A percentile compares a stretch with the other conserved stretches of the same genome.
Evolutionary conservation across 2,329 filamentous ascomycete genomes (phyloP).

Genomic region (Paecilomyces dactylethromorphus): DNA sequence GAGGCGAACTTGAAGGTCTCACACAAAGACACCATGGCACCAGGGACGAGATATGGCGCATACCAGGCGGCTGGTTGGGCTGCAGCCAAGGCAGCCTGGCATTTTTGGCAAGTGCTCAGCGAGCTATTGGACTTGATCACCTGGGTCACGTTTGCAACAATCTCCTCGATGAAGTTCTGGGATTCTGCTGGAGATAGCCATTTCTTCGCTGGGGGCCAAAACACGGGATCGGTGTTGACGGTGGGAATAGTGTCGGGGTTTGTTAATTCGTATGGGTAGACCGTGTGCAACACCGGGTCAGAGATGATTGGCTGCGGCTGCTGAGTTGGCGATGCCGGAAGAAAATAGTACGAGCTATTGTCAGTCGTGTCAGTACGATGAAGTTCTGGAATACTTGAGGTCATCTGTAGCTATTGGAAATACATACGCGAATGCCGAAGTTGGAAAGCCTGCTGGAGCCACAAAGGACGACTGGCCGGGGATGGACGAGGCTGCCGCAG

Average conservation of each 20-base stretch:
- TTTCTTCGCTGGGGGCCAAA: conserved; percentile 42
- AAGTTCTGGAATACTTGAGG: too few relatives aligned
- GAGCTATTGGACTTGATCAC: conserved; percentile 36
- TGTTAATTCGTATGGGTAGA: conserved; percentile 50
- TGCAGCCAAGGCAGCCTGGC: conserved; percentile 44
- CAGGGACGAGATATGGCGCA: conserved; percentile 44
- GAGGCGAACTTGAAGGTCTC: conserved; percentile 41
- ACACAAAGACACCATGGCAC: conserved; percentile 47
- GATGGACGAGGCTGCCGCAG: conserved; percentile 7
- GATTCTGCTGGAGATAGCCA: conserved; percentile 37
- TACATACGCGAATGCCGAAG: conserved; percentile 41
- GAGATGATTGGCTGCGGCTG: conserved; percentile 49
- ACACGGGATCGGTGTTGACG: conserved; percentile 43
- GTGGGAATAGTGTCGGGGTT: conserved; percentile 47
- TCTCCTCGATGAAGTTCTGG: conserved; percentile 34
- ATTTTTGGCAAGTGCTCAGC: conserved; percentile 46
- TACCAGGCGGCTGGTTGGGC: conserved; percentile 46
- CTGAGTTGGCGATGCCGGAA: conserved; percentile 37
- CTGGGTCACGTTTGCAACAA: conserved; percentile 39
- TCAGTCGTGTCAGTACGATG: too few relatives aligned
- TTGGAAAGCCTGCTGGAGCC: conserved; percentile 44
- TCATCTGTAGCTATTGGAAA: not conserved
- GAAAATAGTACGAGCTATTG: conserved; percentile 37
- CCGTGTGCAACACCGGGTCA: conserved; percentile 50
- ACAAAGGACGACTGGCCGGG: conserved; percentile 17